Percentiles rank a stretch among this genome's conserved stretches.
phyloP scores from a whole-genome alignment of 805 yeast species.

The Zygotorulaspora danielsina region DNA sequence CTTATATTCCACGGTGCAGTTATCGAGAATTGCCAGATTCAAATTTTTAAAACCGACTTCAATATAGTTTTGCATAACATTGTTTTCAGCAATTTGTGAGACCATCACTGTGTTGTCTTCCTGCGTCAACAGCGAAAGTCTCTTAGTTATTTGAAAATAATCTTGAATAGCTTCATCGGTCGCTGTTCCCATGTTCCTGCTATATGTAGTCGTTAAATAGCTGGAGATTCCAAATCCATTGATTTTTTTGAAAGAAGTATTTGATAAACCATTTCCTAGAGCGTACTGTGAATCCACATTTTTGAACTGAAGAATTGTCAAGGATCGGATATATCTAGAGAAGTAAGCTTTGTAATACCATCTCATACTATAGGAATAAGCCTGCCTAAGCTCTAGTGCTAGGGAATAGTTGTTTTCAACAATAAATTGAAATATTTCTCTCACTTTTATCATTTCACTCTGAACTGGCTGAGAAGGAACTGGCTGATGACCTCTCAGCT shows the following conservation, averaged over 20 bases:
- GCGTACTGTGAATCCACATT: slow-evolving; percentile 53
- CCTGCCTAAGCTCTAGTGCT: slow-evolving; percentile 69
- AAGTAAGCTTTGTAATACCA: slow-evolving; percentile 89
- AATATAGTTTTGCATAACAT: slow-evolving; percentile 58
- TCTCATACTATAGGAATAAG: slow-evolving; percentile 81
- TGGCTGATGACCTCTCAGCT: slow-evolving; percentile 56
- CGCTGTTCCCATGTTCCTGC: slow-evolving; percentile 11
- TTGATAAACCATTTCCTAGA: slow-evolving; percentile 44
- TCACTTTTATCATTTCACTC: slow-evolving; percentile 55
- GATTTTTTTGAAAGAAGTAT: slow-evolving; percentile 28
- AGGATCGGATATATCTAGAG: slow-evolving; percentile 66
- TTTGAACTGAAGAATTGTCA: slow-evolving; percentile 57
- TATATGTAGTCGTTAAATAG: slow-evolving; percentile 25
- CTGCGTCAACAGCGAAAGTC: slow-evolving; percentile 54
- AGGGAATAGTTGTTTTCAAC: slow-evolving; percentile 51
- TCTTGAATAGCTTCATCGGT: slow-evolving; percentile 42
- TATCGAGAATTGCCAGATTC: slow-evolving; percentile 69
- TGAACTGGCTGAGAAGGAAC: slow-evolving; percentile 74
- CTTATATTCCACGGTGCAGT: slow-evolving; percentile 69
- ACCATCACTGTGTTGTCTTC: slow-evolving; percentile 64
- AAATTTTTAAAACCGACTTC: slow-evolving; percentile 73
- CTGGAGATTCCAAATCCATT: slow-evolving; percentile 26
- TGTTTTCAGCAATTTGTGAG: slow-evolving; percentile 80
- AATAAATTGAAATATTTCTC: slow-evolving; percentile 58
- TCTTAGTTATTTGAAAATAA: slow-evolving; percentile 52